These are phyloP conservation scores for Exophiala phaeomuriformis DNA, from an alignment of 2,329 filamentous ascomycete species.

Conservation along the genomic window DNA sequence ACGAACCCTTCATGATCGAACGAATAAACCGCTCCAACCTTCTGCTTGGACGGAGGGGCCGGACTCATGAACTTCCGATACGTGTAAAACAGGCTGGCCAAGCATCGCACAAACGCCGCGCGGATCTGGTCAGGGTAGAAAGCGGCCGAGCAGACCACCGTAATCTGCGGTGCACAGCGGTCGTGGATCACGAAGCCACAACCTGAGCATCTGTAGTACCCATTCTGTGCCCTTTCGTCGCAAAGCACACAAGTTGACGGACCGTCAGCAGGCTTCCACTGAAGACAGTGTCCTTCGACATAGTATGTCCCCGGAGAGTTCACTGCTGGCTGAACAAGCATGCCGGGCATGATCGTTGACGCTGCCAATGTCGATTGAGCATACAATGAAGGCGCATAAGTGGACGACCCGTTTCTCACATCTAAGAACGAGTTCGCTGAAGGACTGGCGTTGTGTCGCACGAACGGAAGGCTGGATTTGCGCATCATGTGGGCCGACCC, in stretches of 20 bases:
- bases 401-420: slow-evolving; percentile 37
- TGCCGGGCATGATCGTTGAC: slow-evolving; percentile 45
- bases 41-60: slow-evolving; percentile 56
- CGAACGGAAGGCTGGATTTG: slow-evolving; percentile 64
- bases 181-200: slow-evolving; percentile 50
- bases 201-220: slow-evolving; percentile 42
- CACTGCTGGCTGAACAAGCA: slow-evolving; percentile 32
- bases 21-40: slow-evolving; percentile 41
- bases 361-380: slow-evolving; percentile 46
- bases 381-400: slow-evolving; percentile 45
- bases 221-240: slow-evolving; percentile 53
- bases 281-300: slow-evolving; percentile 45
- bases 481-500: slow-evolving; percentile 40
- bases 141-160: slow-evolving; percentile 58
- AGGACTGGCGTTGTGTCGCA: slow-evolving; percentile 49
- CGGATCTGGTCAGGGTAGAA: slow-evolving; percentile 61
- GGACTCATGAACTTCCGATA: slow-evolving; percentile 58
- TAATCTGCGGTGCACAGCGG: slow-evolving; percentile 53
- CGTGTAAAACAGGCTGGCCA: slow-evolving; percentile 62
- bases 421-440: slow-evolving; percentile 41
- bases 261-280: slow-evolving; percentile 40
- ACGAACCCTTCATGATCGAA: slow-evolving; percentile 63
- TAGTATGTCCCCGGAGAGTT: slow-evolving; percentile 39
- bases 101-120: slow-evolving; percentile 61
- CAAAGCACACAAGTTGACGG: slow-evolving; percentile 42